Percentiles rank a stretch among this genome's conserved stretches.
phyloP scores from a whole-genome alignment of 2,329 filamentous ascomycete genomes.

The Lasiodiplodia citricola region DNA sequence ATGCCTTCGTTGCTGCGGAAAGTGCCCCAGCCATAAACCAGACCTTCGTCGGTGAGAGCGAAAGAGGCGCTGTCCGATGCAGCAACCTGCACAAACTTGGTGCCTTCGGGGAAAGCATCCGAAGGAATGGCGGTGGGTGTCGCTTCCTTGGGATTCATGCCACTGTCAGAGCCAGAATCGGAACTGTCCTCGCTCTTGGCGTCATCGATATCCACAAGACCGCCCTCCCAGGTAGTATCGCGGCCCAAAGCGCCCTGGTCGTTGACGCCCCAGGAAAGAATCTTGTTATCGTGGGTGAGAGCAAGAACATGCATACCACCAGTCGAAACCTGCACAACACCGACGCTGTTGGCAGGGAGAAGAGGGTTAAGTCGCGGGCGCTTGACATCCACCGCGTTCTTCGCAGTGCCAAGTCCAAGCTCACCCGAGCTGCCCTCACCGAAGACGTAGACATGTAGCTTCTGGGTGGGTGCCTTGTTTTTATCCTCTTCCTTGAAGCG shows the following conservation, averaged over 20 bases:
- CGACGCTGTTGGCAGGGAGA: constrained; percentile 61
- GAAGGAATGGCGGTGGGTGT: constrained; percentile 65
- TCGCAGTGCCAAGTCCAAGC: constrained; percentile 74
- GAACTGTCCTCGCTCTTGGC: constrained; percentile 58
- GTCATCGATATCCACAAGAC: constrained; percentile 58
- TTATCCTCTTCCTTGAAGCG: constrained; percentile 49
- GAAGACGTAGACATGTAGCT: constrained; percentile 78
- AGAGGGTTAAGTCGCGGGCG: constrained; percentile 72
- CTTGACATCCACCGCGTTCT: constrained; percentile 73
- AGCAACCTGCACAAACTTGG: constrained; percentile 69
- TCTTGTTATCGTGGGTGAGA: constrained; percentile 78
- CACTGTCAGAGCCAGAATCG: constrained; percentile 61
- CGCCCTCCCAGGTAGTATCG: constrained; percentile 72
- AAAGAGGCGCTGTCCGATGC: constrained; percentile 79
- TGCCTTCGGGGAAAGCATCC: constrained; percentile 64
- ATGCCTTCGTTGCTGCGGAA: constrained; percentile 75
- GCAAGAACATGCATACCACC: constrained; percentile 84
- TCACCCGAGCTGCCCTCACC: constrained; percentile 82
- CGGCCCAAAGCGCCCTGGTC: constrained; percentile 82
- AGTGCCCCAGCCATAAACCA: constrained; percentile 83
- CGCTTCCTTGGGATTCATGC: constrained; percentile 74
- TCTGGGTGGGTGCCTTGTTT: constrained; percentile 67
- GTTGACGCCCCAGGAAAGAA: constrained; percentile 87
- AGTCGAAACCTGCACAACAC: constrained; percentile 75
- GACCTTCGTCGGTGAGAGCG: constrained; percentile 74